Evolutionary conservation across 768 basidiomycete species (phyloP).

Genomic region (Russula sp.): DNA sequence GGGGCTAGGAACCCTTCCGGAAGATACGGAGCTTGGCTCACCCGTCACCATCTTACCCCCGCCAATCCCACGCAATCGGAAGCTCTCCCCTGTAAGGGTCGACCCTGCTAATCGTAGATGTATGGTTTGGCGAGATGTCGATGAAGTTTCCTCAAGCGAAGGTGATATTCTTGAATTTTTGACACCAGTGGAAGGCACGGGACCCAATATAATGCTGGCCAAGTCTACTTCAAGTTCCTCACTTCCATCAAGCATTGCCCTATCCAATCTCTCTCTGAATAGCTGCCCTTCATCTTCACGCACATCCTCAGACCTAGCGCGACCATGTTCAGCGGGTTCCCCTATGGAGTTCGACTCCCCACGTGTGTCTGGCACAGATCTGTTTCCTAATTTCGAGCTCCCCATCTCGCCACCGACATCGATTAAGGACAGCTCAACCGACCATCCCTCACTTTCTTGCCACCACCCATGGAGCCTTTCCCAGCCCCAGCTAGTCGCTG

Average conservation of each 20-base stretch:
- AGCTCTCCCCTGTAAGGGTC: constrained; percentile 22
- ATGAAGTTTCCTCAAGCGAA: constrained; percentile 11
- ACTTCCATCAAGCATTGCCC: constrained; percentile 23
- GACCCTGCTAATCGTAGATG: constrained; percentile 28
- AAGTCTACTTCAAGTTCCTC: constrained; percentile 22
- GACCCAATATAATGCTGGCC: neutral
- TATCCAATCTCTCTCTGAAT: constrained; percentile 26
- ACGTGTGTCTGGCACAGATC: neutral
- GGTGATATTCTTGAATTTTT: constrained; percentile 4
- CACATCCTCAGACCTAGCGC: constrained; percentile 24
- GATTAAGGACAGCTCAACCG: neutral
- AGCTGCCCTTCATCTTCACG: constrained; percentile 28
- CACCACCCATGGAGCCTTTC: constrained; percentile 14
- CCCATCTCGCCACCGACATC: neutral
- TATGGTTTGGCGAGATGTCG: constrained; percentile 24
- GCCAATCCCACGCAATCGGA: constrained; percentile 26
- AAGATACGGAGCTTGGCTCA: constrained; percentile 40
- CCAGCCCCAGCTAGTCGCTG: constrained; percentile 19
- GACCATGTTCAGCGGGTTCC: constrained; percentile 18
- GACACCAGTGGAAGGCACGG: constrained; percentile 3
- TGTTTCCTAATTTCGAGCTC: neutral
- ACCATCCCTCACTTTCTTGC: neutral
- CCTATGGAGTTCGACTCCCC: constrained; percentile 22
- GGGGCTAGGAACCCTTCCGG: constrained; percentile 45
- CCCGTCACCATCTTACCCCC: constrained; percentile 16